Percentiles rank a stretch among this genome's conserved stretches.
Conservation (phyloP, 2,329 filamentous ascomycete species). For the Lasiodiplodia sp. region DNA sequence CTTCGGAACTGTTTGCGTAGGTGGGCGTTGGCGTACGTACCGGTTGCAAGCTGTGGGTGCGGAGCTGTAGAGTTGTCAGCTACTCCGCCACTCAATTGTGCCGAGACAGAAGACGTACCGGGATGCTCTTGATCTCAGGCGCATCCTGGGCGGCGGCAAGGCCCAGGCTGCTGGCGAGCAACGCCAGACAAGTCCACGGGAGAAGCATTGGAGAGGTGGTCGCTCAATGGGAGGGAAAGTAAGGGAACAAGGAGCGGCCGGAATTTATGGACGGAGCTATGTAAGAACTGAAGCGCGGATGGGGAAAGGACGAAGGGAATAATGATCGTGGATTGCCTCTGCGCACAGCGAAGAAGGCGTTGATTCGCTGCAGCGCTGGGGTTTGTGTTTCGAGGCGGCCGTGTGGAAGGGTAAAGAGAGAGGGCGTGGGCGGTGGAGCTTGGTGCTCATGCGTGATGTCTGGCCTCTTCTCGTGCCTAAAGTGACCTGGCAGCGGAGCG, state of each 20-base stretch:
- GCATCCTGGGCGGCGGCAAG: conserved; percentile 44
- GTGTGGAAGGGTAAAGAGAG: conserved; percentile 1
- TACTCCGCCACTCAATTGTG: conserved; percentile 1
- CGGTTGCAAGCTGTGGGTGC: conserved; percentile 83
- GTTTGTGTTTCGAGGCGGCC: neutral
- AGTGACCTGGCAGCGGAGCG: conserved; percentile 9
- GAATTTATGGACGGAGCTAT: conserved; percentile 21
- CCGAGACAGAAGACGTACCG: conserved; percentile 57
- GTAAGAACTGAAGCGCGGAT: neutral
- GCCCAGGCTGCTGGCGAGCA: conserved; percentile 48
- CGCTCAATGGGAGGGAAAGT: neutral
- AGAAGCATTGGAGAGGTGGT: conserved; percentile 41
- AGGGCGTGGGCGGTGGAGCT: conserved; percentile 20
- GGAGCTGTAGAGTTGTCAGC: conserved; percentile 63
- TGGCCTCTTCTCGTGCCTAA: conserved; percentile 29
- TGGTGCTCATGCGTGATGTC: conserved; percentile 27
- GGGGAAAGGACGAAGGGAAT: neutral
- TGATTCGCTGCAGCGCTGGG: conserved; percentile 8
- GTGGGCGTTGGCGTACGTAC: conserved; percentile 59
- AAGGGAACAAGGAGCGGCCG: conserved; percentile 27
- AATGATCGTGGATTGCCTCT: conserved; percentile 8
- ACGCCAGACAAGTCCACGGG: conserved; percentile 45
- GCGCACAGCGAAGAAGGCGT: conserved; percentile 26
- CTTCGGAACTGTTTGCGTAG: neutral
- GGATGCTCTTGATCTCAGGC: conserved; percentile 67